Evolutionary conservation across 345 rosid species (phyloP).

Genomic region (Salix viminalis): DNA sequence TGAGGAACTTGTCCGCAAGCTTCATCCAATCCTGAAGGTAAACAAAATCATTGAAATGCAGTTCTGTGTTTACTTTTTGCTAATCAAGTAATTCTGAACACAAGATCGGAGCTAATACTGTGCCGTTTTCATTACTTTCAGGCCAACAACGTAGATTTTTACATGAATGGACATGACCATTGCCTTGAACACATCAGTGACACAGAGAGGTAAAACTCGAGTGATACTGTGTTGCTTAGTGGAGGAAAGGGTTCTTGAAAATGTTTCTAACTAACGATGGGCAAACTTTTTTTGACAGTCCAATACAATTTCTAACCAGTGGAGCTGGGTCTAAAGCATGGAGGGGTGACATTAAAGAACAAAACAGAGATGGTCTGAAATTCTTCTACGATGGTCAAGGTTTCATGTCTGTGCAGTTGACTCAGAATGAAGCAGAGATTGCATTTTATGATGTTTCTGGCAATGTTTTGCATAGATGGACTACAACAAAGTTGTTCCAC

Average conservation of each 20-base stretch:
- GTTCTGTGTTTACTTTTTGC: neutral
- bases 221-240: neutral
- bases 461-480: constrained; percentile 12
- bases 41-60: neutral
- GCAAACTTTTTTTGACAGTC: constrained; percentile 5
- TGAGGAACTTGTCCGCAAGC: constrained; percentile 37
- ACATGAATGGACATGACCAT: constrained; percentile 72
- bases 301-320: constrained; percentile 19
- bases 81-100: neutral
- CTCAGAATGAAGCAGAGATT: neutral
- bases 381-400: constrained; percentile 30
- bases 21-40: constrained; percentile 56
- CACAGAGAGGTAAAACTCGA: constrained; percentile 30
- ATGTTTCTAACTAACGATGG: neutral
- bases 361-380: neutral
- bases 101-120: neutral
- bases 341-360: constrained; percentile 17
- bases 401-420: constrained; percentile 22
- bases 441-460: constrained; percentile 22
- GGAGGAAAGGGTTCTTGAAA: neutral
- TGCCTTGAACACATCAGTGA: constrained; percentile 56
- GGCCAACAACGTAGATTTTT: constrained; percentile 49
- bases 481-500: constrained; percentile 3
- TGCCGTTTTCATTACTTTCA: constrained; percentile 3
- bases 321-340: constrained; percentile 29